These are phyloP conservation scores for Begonia loranthoides DNA, from an alignment of 306 rosid genomes.

Conservation along the genomic window DNA sequence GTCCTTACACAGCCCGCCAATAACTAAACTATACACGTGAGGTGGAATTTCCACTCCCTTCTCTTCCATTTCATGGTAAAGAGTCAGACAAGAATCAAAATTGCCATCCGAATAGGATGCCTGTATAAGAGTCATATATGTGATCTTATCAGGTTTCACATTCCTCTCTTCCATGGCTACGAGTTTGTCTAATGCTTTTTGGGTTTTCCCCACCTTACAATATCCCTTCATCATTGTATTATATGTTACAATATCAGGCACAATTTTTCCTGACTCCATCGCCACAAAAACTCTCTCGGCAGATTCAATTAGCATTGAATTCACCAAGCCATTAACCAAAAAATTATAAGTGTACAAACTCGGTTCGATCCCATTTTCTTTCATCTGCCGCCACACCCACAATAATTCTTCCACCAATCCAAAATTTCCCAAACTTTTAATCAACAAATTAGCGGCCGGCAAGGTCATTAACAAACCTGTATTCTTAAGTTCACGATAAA, in stretches of 20 bases:
- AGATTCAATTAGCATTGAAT: slow-evolving; percentile 41
- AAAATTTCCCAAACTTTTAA: slow-evolving; percentile 40
- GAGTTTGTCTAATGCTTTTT: slow-evolving; percentile 38
- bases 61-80: slow-evolving; percentile 78
- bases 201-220: slow-evolving; percentile 48
- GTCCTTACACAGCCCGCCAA: slow-evolving; percentile 52
- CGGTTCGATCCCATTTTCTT: slow-evolving; percentile 47
- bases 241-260: slow-evolving; percentile 55
- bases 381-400: slow-evolving; percentile 78
- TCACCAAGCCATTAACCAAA: slow-evolving; percentile 61
- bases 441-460: slow-evolving; percentile 39
- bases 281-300: slow-evolving; percentile 58
- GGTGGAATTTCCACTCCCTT: slow-evolving; percentile 41
- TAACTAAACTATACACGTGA: slow-evolving; percentile 56
- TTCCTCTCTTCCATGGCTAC: slow-evolving; percentile 42
- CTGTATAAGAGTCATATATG: slow-evolving; percentile 63
- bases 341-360: slow-evolving; percentile 40
- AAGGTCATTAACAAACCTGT: slow-evolving; percentile 31
- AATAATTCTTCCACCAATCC: slow-evolving; percentile 68
- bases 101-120: slow-evolving; percentile 48
- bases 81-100: slow-evolving; percentile 52
- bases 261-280: slow-evolving; percentile 44
- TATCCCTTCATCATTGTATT: slow-evolving; percentile 76
- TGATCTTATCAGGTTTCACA: slow-evolving; percentile 59
- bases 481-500: slow-evolving; percentile 23